Conservation (phyloP, 2,329 filamentous ascomycete genomes). For the Clonostachys solani region DNA sequence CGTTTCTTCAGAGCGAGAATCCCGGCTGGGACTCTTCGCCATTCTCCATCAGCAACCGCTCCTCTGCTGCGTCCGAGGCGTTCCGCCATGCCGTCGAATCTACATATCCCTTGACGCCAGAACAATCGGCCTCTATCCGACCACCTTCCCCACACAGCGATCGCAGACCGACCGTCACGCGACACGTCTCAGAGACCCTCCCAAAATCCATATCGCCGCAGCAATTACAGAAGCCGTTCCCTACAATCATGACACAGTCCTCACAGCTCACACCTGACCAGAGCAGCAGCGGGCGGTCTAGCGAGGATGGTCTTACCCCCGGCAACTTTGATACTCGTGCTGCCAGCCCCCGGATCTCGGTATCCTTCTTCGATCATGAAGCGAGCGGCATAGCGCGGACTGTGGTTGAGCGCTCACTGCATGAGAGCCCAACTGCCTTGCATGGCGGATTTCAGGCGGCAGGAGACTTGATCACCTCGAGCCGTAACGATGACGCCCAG, state of each 20-base stretch:
- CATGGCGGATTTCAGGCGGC: conserved; percentile 26
- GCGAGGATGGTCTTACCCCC: conserved; percentile 40
- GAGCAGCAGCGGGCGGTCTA: conserved; percentile 43
- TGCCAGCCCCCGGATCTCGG: conserved; percentile 48
- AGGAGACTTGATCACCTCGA: conserved; percentile 29
- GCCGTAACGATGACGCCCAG: conserved; percentile 10
- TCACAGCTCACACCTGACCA: conserved; percentile 44
- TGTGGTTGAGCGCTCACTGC: conserved; percentile 29
- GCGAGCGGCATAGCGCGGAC: conserved; percentile 26
- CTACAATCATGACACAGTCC: conserved; percentile 18
- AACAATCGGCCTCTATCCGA: conserved; percentile 43
- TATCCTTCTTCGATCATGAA: conserved; percentile 50
- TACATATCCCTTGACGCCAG: conserved; percentile 44
- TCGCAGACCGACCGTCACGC: conserved; percentile 15
- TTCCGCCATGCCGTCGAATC: conserved; percentile 15
- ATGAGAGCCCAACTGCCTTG: conserved; percentile 20
- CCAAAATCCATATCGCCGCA: conserved; percentile 34
- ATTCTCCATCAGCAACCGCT: conserved; percentile 4
- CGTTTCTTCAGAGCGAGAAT: conserved; percentile 34
- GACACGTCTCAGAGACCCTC: conserved; percentile 13
- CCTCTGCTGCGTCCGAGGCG: conserved; percentile 5
- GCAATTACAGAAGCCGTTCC: conserved; percentile 33
- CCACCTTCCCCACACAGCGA: conserved; percentile 35
- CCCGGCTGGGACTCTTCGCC: conserved; percentile 12
- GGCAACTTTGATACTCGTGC: conserved; percentile 32